Conservation (phyloP, 768 basidiomycete species). For the Epithele typhae region DNA sequence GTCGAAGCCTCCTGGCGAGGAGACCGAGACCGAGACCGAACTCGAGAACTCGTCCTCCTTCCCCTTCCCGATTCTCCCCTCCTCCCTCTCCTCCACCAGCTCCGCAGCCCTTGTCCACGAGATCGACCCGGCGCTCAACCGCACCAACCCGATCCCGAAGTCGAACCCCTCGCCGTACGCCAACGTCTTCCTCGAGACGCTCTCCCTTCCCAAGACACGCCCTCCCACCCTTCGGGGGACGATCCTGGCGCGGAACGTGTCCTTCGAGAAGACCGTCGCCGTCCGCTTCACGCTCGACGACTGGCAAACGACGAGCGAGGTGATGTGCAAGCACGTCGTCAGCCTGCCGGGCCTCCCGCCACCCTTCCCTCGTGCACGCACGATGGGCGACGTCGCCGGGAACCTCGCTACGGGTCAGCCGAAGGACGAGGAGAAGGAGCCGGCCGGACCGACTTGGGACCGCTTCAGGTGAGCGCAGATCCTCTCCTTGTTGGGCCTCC, state of each 20-base stretch:
- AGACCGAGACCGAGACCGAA: constrained; percentile 39
- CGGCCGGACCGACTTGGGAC: constrained; percentile 23
- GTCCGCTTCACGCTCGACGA: constrained; percentile 90
- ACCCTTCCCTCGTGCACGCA: constrained; percentile 24
- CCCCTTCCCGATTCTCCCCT: constrained; percentile 18
- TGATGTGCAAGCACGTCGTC: constrained; percentile 46
- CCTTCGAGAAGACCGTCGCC: constrained; percentile 82
- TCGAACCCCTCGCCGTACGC: constrained; percentile 25
- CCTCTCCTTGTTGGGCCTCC: constrained; percentile 1
- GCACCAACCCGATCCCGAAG: constrained; percentile 36
- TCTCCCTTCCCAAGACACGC: constrained; percentile 31
- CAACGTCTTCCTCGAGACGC: constrained; percentile 36
- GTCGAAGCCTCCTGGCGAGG: constrained; percentile 43
- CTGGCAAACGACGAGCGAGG: constrained; percentile 92
- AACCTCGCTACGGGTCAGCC: constrained; percentile 25
- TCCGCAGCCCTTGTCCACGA: constrained; percentile 18
- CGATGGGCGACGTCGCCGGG: constrained; percentile 40
- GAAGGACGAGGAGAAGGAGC: constrained; percentile 12
- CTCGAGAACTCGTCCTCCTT: constrained; percentile 25
- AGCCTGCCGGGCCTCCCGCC: constrained; percentile 36
- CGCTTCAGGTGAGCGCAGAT: constrained; percentile 27
- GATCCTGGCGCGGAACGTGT: constrained; percentile 78
- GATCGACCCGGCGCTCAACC: constrained; percentile 30
- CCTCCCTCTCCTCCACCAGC: constrained; percentile 15
- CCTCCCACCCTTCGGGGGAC: constrained; percentile 59